Percentiles rank a stretch among this genome's conserved stretches.
phyloP scores from a whole-genome alignment of 2,329 filamentous ascomycete genomes.

The Fusarium sp. region DNA sequence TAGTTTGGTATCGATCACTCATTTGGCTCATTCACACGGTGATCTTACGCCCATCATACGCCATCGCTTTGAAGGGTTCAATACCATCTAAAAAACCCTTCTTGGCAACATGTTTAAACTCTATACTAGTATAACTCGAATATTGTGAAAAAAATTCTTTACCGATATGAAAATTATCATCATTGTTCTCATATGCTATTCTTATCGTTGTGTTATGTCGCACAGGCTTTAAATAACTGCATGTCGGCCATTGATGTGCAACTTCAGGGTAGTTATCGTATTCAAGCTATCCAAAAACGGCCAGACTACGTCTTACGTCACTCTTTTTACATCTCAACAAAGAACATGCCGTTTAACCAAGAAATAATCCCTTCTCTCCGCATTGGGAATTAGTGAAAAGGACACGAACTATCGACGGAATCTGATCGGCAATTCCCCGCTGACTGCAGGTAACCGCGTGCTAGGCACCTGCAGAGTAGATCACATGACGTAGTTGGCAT shows the following conservation, averaged over 20 bases:
- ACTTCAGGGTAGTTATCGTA: slow-evolving; percentile 17
- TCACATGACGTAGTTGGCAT: slow-evolving; percentile 45
- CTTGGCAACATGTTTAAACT: no score
- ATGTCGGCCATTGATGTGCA: neutral
- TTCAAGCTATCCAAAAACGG: neutral
- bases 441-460: slow-evolving; percentile 37
- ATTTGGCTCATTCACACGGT: no score
- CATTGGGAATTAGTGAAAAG: slow-evolving; percentile 33
- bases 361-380: slow-evolving; percentile 34
- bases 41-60: no score
- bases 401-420: slow-evolving; percentile 32
- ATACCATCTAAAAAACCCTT: no score
- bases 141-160: no score
- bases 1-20: no score
- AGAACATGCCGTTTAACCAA: slow-evolving; percentile 19
- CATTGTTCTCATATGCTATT: neutral
- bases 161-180: no score
- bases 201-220: neutral
- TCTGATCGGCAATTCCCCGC: slow-evolving; percentile 45
- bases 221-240: neutral
- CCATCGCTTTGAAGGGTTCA: no score
- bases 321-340: slow-evolving; percentile 7
- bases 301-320: slow-evolving; percentile 17
- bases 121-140: no score
- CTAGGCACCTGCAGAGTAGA: slow-evolving; percentile 31